Conservation (phyloP, 257 asterid species). For the Paraleonurus japonicus region DNA sequence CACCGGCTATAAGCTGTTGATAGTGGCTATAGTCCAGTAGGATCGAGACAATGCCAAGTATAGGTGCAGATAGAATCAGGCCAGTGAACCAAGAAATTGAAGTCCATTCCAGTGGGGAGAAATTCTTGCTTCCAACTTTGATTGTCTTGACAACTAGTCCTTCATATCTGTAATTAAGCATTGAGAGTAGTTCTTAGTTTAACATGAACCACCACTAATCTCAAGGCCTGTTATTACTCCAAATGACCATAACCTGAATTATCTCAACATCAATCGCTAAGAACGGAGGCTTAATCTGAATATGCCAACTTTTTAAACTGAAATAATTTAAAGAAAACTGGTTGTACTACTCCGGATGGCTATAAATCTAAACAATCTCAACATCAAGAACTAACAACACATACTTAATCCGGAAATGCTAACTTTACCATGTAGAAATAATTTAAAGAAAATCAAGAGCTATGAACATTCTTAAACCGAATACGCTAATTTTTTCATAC, state of each 20-base stretch:
- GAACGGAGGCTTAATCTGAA: neutral
- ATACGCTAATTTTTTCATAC: too few species aligned
- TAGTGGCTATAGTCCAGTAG: slow-evolving; percentile 64
- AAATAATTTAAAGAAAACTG: neutral
- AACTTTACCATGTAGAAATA: neutral
- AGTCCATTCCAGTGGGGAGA: slow-evolving; percentile 78
- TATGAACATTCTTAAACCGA: neutral
- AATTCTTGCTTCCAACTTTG: slow-evolving; percentile 36
- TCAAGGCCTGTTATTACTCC: neutral
- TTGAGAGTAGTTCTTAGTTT: neutral
- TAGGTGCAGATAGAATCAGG: slow-evolving; percentile 65
- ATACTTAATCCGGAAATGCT: neutral
- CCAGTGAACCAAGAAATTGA: slow-evolving; percentile 80
- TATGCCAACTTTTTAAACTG: neutral
- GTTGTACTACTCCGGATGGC: neutral
- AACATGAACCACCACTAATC: neutral
- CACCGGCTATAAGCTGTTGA: slow-evolving; percentile 69
- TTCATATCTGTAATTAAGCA: slow-evolving; percentile 49
- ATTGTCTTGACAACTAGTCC: slow-evolving; percentile 50
- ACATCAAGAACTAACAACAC: neutral
- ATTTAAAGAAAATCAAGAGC: neutral
- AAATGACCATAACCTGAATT: neutral
- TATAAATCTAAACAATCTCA: neutral
- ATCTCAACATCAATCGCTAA: neutral
- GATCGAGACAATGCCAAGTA: slow-evolving; percentile 53